Base-by-base conservation (phyloP, 176 grass and related monocot genomes). In the Musa itinerans region DNA sequence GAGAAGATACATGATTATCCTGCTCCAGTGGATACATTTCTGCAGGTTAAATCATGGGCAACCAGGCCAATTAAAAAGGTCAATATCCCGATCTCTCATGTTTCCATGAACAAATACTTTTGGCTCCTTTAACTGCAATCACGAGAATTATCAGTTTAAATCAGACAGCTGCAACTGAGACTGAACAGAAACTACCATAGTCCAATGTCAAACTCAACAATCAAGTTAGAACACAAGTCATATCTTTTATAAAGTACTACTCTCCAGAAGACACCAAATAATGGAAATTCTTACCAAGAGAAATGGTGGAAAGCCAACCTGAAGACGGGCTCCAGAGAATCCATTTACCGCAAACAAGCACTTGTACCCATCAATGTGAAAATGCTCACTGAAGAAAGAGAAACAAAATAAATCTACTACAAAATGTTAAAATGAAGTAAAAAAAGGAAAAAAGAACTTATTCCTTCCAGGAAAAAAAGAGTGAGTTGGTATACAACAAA, bases 101-200 rank as follows among this genome's bases (percentile, higher is more conserved):
- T 84, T 94, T 81, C 90, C 86, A 84, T 89, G 95, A 77, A 92
- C 82, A 55, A 87, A 99, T 74, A 99, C 86, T 81, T 89, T 99
- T 7, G 95, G 83, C 69, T 89, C 95, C 87, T 94, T 89, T 71
- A 92, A 79, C 95, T 94, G 74, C 53, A 78, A 59, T 34, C 72
- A 74, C 75, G 16, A 81, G 10, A 55, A 50, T 11, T n/a, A 76
- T 26, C 52, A 77, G 26, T 50, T 50, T 43, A 9, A 10, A 71
- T 54, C 52, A 79, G 63, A 29, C 19, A 76, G 22, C n/a, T 51
- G 2, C 17, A 23, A 43, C 4, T 5, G 4, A 43, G 34, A 43
- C 34, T 43, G 34, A 43, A 43, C 29, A 43, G 34, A 0, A 43
- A 43, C 34, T 43, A 34, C 34, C 34, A 43, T 5, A 43, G 34